Conservation (phyloP, 2,329 filamentous ascomycete species). For the Cercospora sojina region DNA sequence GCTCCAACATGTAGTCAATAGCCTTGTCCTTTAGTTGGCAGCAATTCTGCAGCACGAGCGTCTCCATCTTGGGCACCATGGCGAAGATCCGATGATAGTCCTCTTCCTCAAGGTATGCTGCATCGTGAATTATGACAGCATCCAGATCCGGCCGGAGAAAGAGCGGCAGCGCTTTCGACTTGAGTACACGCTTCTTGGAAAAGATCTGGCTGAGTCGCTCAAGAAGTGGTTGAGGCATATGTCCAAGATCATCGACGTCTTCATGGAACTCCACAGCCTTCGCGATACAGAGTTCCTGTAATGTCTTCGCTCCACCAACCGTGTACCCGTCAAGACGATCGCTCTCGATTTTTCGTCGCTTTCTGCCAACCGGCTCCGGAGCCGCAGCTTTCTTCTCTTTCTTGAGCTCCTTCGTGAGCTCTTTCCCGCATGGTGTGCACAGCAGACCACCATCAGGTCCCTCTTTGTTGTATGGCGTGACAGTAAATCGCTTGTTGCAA, state of each 20-base stretch:
- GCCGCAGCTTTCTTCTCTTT: conserved; percentile 58
- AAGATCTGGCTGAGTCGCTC: conserved; percentile 62
- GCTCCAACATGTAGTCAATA: conserved; percentile 75
- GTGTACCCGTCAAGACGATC: conserved; percentile 75
- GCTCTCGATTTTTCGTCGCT: conserved; percentile 76
- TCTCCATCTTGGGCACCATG: conserved; percentile 65
- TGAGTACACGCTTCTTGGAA: conserved; percentile 62
- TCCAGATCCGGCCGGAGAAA: conserved; percentile 55
- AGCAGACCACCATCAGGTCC: conserved; percentile 83
- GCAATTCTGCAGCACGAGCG: conserved; percentile 76
- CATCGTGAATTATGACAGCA: conserved; percentile 60
- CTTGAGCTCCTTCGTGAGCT: conserved; percentile 66
- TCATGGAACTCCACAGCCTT: conserved; percentile 63
- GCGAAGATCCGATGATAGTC: conserved; percentile 82
- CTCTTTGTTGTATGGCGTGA: conserved; percentile 82
- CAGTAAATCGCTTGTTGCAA: conserved; percentile 85
- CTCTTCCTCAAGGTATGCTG: conserved; percentile 66
- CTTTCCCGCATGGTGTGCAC: conserved; percentile 77
- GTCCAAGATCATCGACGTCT: conserved; percentile 64
- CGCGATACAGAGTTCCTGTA: conserved; percentile 65
- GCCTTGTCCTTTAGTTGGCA: conserved; percentile 87
- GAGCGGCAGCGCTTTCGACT: conserved; percentile 49
- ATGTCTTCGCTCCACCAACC: conserved; percentile 64
- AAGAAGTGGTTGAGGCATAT: conserved; percentile 58
- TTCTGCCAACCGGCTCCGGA: conserved; percentile 58